These are phyloP conservation scores for Fusarium marasasianum DNA, from an alignment of 2,329 filamentous ascomycete species.

Conservation along the genomic window DNA sequence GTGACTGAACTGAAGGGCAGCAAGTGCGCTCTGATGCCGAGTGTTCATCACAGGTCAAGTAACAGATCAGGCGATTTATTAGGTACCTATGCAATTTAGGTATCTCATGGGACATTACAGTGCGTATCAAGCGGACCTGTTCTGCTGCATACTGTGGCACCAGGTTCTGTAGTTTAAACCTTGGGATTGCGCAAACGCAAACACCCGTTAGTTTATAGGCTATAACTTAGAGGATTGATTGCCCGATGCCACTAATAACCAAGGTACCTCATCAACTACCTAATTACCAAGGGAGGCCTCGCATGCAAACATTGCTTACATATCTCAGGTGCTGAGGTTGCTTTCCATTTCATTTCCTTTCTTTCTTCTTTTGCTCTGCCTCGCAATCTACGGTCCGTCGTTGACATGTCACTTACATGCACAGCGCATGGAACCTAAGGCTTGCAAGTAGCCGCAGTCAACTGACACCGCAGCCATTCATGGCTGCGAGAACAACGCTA, in stretches of 20 bases:
- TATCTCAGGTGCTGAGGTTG: background rate
- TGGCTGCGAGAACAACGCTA: conserved; percentile 38
- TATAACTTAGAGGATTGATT: background rate
- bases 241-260: background rate
- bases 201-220: background rate
- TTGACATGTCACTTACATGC: conserved; percentile 28
- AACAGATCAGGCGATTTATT: background rate
- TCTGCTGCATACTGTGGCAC: background rate
- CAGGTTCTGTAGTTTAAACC: background rate
- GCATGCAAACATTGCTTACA: conserved; percentile 5
- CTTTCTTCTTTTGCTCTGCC: background rate
- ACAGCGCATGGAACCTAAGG: conserved; percentile 6
- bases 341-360: background rate
- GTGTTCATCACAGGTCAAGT: background rate
- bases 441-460: conserved; percentile 19
- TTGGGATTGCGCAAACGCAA: background rate
- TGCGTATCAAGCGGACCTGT: background rate
- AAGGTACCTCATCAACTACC: background rate
- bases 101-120: background rate
- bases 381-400: conserved; percentile 8
- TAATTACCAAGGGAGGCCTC: conserved; percentile 1
- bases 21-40: background rate
- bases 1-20: background rate
- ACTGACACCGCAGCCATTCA: background rate
- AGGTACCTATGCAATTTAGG: background rate